Conservation (phyloP, 768 basidiomycete genomes). For the Suillus ampliporus region DNA sequence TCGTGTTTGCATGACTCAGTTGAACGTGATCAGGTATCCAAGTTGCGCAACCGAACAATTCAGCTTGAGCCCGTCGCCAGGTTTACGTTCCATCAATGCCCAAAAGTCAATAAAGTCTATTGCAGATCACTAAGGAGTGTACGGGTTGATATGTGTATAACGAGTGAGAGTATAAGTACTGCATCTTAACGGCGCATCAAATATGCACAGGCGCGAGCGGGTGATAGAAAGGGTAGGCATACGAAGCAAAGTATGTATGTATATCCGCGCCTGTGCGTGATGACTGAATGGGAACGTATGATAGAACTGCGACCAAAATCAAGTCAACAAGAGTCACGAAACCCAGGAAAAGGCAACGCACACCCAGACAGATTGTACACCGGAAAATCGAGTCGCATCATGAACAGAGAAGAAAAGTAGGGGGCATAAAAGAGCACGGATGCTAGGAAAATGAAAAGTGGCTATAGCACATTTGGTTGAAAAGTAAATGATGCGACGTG, state of each 20-base stretch:
- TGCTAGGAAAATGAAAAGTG: conserved; percentile 1
- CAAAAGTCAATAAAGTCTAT: conserved; percentile 23
- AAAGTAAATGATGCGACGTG: conserved; percentile 35
- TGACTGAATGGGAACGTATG: conserved; percentile 32
- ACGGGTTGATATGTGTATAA: conserved; percentile 29
- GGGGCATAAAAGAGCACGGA: background rate
- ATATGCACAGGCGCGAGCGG: conserved; percentile 21
- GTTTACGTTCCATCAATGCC: background rate
- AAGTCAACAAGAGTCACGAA: conserved; percentile 16
- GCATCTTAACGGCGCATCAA: conserved; percentile 11
- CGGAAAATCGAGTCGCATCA: conserved; percentile 41
- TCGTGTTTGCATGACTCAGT: background rate
- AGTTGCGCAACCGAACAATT: background rate
- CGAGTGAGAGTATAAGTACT: conserved; percentile 31
- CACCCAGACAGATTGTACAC: conserved; percentile 32
- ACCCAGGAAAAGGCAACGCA: conserved; percentile 16
- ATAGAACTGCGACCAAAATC: conserved; percentile 16
- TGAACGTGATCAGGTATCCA: background rate
- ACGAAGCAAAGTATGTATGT: conserved; percentile 33
- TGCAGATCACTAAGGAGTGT: conserved; percentile 36
- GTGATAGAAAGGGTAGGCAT: background rate
- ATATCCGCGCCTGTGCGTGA: conserved; percentile 15
- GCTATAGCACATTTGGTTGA: conserved; percentile 32
- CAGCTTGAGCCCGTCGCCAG: background rate
- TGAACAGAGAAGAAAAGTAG: conserved; percentile 30